Conservation (phyloP, 176 grass and related monocot genomes). For the Chloris gayana region DNA sequence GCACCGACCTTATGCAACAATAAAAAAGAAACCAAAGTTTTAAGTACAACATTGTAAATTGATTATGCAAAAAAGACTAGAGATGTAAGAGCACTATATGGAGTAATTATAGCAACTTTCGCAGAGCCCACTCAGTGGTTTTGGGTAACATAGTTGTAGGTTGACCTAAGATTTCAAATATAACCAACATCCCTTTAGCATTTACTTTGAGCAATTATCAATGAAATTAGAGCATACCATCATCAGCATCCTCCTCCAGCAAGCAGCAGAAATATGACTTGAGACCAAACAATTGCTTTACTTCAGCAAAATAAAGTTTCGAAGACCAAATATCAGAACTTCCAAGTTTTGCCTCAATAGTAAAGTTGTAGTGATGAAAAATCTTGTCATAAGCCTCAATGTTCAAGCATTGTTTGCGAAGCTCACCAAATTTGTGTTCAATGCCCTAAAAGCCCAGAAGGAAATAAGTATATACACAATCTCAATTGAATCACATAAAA, state of each 20-base stretch:
- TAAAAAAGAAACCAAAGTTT: too few species aligned
- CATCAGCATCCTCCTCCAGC: not conserved
- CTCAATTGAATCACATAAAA: too few species aligned
- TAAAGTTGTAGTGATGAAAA: constrained; percentile 22
- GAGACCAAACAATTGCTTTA: not conserved
- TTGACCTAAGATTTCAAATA: not conserved
- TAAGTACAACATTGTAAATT: too few species aligned
- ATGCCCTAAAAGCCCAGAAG: too few species aligned
- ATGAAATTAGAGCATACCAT: not conserved
- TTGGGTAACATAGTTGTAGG: too few species aligned
- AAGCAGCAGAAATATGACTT: not conserved
- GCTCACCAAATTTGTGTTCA: not conserved
- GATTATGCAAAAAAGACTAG: too few species aligned
- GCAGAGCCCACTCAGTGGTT: too few species aligned
- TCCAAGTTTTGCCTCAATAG: not conserved
- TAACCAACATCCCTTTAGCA: not conserved
- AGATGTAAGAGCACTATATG: too few species aligned
- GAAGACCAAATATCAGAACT: not conserved
- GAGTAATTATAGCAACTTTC: too few species aligned
- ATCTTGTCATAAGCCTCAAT: not conserved
- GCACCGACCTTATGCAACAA: too few species aligned
- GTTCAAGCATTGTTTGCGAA: not conserved
- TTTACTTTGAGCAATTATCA: not conserved
- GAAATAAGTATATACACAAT: too few species aligned
- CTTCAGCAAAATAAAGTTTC: constrained; percentile 24